Evolutionary conservation across 768 basidiomycete species (phyloP), one percentile per base, ranked within the genome.

Genomic region (Dendrothele bispora): DNA sequence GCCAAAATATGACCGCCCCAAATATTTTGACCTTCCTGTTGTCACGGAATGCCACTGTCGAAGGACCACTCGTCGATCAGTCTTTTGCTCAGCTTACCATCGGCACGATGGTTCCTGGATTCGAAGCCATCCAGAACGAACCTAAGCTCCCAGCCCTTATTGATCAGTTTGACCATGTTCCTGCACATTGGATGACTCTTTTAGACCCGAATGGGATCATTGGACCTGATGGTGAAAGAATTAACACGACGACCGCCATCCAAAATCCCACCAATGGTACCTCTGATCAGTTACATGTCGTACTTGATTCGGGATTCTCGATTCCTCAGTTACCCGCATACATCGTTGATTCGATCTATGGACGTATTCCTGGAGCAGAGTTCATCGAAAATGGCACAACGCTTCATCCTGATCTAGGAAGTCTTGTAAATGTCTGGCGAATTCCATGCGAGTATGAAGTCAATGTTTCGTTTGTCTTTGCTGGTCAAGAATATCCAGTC

Each of bases 281-380:
- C 20, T 47, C 39, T 4, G 49, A 48, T n/a, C 44, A 54, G 34
- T 49, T 58, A 5, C 44, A 50, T n/a, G 54, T 55, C 4, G 49
- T 58, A 20, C 44, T 60, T 35, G 49, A 57, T 28, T 43, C 50
- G 46, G 52, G 63, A 12, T 59, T 59, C 41, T 54, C 54, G 24
- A 10, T 48, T 55, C 21, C 54, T 51, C 26, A 49, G 54, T 48
- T 59, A 24, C 53, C 42, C 15, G 46, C 49, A 8, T 15, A 29
- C 18, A 46, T 59, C n/a, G 17, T 54, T 10, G 61, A 62, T 43
- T 61, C 57, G 6, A 56, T 63, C 26, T 63, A 63, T 35, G 51
- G 51, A 22, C 42, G 54, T 4, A 43, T 62, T 18, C 53, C 53
- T 1, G 57, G 55, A 17, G 61, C 62, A 12, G 29, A 44, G 2